Evolutionary conservation across 73 alveolate species (phyloP).

Genomic region (Paramecium biaurelia): DNA sequence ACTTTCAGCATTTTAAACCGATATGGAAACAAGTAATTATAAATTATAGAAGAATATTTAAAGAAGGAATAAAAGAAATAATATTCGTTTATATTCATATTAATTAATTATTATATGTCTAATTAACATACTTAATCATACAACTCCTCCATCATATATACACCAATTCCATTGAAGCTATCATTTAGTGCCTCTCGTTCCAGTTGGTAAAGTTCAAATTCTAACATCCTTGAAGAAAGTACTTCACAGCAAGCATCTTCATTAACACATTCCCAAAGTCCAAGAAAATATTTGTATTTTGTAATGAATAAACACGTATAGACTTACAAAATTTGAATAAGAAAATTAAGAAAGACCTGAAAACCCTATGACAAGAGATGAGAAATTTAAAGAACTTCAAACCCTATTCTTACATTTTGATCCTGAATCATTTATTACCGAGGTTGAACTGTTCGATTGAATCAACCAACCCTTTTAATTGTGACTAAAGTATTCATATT

Average conservation of each 20-base stretch:
- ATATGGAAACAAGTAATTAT: background rate
- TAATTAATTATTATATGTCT: background rate
- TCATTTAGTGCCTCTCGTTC: background rate
- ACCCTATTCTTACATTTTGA: background rate
- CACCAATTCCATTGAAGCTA: conserved; percentile 13
- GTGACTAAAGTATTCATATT: conserved; percentile 15
- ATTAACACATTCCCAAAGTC: background rate
- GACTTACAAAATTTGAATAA: background rate
- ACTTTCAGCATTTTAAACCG: background rate
- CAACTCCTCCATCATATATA: conserved; percentile 18
- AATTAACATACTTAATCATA: background rate
- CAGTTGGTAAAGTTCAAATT: background rate
- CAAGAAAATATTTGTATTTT: background rate
- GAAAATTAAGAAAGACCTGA: background rate
- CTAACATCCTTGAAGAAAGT: background rate
- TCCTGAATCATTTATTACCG: background rate
- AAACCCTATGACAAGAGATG: background rate
- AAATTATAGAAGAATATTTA: background rate
- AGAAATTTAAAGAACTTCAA: conserved; percentile 17
- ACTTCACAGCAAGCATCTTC: background rate
- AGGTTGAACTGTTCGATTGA: background rate
- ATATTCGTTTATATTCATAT: background rate
- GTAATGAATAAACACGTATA: background rate
- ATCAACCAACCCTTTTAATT: background rate
- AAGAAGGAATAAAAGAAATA: background rate